Percentiles rank a stretch among this genome's conserved stretches.
phyloP scores from a whole-genome alignment of 495 filamentous ascomycete species.

The Neurospora sp. region DNA sequence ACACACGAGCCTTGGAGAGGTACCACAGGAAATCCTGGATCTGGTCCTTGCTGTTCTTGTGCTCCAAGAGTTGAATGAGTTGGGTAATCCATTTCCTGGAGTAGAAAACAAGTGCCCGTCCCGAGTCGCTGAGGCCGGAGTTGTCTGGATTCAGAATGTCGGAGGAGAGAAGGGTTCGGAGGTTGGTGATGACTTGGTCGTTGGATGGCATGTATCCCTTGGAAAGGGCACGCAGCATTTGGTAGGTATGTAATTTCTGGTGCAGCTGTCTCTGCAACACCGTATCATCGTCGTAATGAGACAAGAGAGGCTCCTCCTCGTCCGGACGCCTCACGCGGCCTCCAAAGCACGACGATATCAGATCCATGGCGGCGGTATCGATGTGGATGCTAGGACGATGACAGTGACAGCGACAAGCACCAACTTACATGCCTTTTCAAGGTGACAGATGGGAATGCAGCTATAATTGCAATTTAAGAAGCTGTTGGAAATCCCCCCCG shows the following conservation, averaged over 20 bases:
- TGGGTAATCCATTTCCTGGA: slow-evolving; percentile 59
- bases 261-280: slow-evolving; percentile 64
- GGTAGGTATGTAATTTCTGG: slow-evolving; percentile 83
- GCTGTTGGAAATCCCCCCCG: background rate
- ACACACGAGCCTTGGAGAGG: slow-evolving; percentile 57
- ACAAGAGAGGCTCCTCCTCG: slow-evolving; percentile 59
- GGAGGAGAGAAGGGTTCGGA: slow-evolving; percentile 68
- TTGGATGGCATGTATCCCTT: slow-evolving; percentile 89
- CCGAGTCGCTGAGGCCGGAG: slow-evolving; percentile 65
- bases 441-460: background rate
- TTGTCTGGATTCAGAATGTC: slow-evolving; percentile 71
- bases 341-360: slow-evolving; percentile 23
- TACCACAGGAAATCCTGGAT: slow-evolving; percentile 91
- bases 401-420: background rate
- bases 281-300: slow-evolving; percentile 79
- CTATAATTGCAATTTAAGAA: background rate
- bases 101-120: slow-evolving; percentile 62
- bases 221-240: slow-evolving; percentile 75
- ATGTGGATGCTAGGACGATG: background rate
- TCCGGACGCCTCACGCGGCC: slow-evolving; percentile 10
- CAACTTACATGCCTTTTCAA: background rate
- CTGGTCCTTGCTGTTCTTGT: slow-evolving; percentile 79
- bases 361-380: background rate
- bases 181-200: slow-evolving; percentile 71
- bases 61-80: slow-evolving; percentile 63